A percentile compares a stretch with the other conserved stretches of the same genome.
Conservation (phyloP, 2,329 filamentous ascomycete species). For the Chrysoporthe puriensis region DNA sequence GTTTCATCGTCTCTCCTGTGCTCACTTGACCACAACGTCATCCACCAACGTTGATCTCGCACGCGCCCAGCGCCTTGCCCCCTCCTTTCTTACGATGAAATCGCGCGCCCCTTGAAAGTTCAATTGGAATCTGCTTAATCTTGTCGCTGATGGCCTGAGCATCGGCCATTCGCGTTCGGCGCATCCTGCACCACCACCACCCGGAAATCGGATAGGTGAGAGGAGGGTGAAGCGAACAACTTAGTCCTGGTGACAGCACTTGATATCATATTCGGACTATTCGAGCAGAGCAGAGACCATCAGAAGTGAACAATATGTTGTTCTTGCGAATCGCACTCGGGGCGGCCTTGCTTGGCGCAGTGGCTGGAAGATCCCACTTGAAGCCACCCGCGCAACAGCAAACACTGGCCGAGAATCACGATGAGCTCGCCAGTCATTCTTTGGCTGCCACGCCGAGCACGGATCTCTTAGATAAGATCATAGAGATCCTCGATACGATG, state of each 20-base stretch:
- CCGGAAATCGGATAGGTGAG: neutral
- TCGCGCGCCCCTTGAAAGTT: neutral
- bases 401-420: neutral
- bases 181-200: neutral
- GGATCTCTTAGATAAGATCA: conserved; percentile 42
- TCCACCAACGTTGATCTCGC: neutral
- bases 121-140: neutral
- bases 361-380: conserved; percentile 6
- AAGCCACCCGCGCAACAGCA: conserved; percentile 7
- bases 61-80: neutral
- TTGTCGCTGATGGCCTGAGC: conserved; percentile 62
- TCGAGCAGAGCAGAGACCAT: neutral
- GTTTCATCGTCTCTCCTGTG: neutral
- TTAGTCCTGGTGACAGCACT: neutral
- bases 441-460: neutral
- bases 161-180: conserved; percentile 39
- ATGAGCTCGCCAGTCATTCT: neutral
- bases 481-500: conserved; percentile 66
- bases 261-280: neutral
- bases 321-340: neutral
- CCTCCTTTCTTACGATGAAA: neutral
- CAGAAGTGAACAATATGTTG: conserved; percentile 2
- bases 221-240: neutral
- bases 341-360: conserved; percentile 12
- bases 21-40: neutral